These are phyloP conservation scores for Lodderomyces parapsilosis DNA, from an alignment of 1,139 yeast species.

Conservation along the genomic window DNA sequence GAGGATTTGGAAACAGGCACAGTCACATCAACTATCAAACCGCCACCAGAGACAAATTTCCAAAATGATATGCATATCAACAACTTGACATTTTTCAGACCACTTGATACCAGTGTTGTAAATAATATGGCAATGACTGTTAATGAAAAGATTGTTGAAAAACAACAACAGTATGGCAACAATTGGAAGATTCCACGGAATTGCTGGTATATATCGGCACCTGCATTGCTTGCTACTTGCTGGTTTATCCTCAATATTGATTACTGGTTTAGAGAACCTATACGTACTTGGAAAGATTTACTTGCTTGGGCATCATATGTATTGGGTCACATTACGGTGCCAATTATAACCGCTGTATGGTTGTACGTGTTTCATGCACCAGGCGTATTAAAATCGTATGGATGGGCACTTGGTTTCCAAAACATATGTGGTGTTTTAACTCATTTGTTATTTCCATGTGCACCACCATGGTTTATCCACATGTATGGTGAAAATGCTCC, in stretches of 20 bases:
- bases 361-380: slow-evolving; percentile 67
- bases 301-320: slow-evolving; percentile 63
- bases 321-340: slow-evolving; percentile 56
- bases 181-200: slow-evolving; percentile 15
- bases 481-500: slow-evolving; percentile 52
- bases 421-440: slow-evolving; percentile 60
- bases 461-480: slow-evolving; percentile 73
- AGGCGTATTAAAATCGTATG: slow-evolving; percentile 53
- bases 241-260: slow-evolving; percentile 45
- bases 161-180: slow-evolving; percentile 3
- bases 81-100: slow-evolving; percentile 8
- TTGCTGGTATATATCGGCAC: slow-evolving; percentile 27
- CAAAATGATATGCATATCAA: slow-evolving; percentile 8
- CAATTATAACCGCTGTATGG: slow-evolving; percentile 62
- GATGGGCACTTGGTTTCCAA: slow-evolving; percentile 55
- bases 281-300: slow-evolving; percentile 42
- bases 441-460: slow-evolving; percentile 61
- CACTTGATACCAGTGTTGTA: slow-evolving; percentile 7
- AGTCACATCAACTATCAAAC: background rate
- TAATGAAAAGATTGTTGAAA: slow-evolving; percentile 11
- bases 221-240: slow-evolving; percentile 26
- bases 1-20: slow-evolving; percentile 3
- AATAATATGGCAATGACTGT: slow-evolving; percentile 8
- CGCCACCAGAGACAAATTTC: slow-evolving; percentile 9
- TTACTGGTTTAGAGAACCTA: slow-evolving; percentile 29